Evolutionary conservation across 768 basidiomycete genomes (phyloP).

Genomic region (Lactarius vividus): DNA sequence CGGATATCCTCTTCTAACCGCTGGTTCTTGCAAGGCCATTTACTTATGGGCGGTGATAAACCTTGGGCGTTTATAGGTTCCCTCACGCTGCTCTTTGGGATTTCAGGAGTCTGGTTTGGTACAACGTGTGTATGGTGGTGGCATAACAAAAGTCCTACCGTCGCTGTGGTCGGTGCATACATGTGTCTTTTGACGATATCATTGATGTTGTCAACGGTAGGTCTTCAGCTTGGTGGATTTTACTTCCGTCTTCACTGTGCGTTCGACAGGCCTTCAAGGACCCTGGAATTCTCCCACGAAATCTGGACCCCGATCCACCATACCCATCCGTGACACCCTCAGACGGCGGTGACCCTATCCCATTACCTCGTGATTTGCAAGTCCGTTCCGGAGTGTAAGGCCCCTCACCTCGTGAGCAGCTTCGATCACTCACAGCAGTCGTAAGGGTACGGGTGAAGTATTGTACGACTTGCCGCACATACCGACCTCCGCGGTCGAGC

Average conservation of each 20-base stretch:
- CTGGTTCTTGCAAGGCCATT: conserved; percentile 68
- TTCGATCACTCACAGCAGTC: conserved; percentile 3
- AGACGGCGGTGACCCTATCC: conserved; percentile 58
- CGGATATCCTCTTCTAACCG: conserved; percentile 69
- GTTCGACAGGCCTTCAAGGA: conserved; percentile 64
- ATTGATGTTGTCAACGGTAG: conserved; percentile 74
- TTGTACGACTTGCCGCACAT: conserved; percentile 89
- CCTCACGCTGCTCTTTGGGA: conserved; percentile 56
- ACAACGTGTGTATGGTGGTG: conserved; percentile 92
- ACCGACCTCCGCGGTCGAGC: conserved; percentile 90
- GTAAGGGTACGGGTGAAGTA: conserved; percentile 87
- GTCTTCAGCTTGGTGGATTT: conserved; percentile 31
- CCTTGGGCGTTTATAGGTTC: conserved; percentile 76
- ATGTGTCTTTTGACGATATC: conserved; percentile 64
- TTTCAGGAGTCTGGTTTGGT: conserved; percentile 82
- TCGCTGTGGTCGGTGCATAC: conserved; percentile 64
- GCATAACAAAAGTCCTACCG: conserved; percentile 68
- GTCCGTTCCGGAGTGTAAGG: conserved; percentile 76
- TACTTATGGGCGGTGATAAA: conserved; percentile 84
- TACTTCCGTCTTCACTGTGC: conserved; percentile 29
- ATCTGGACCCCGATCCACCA: conserved; percentile 84
- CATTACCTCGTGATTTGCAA: conserved; percentile 78
- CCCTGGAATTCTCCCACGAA: conserved; percentile 86
- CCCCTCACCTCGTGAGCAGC: conserved; percentile 1
- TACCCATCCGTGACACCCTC: conserved; percentile 60